Evolutionary conservation across 2,329 filamentous ascomycete genomes (phyloP).

Genomic region (Blastomyces parvus): DNA sequence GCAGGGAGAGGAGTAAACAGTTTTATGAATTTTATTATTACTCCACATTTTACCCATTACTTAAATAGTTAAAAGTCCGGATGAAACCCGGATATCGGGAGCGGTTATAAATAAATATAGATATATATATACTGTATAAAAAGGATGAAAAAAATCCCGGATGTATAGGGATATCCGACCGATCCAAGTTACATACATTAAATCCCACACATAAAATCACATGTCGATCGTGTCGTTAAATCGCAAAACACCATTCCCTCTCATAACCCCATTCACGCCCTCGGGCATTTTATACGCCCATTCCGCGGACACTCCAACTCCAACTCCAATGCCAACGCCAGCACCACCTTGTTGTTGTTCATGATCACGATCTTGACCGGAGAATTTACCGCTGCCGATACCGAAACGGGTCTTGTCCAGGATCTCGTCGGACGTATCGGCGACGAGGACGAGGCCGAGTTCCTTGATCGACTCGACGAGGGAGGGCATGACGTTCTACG

Average conservation of each 20-base stretch:
- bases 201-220: slow-evolving; percentile 23
- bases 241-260: slow-evolving; percentile 73
- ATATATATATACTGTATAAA: not conserved
- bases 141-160: slow-evolving; percentile 1
- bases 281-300: slow-evolving; percentile 53
- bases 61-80: not conserved
- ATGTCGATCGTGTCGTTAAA: slow-evolving; percentile 89
- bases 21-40: not conserved
- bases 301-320: slow-evolving; percentile 25
- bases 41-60: no score
- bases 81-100: not conserved
- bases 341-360: not conserved
- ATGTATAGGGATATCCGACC: slow-evolving; percentile 1
- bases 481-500: slow-evolving; percentile 84
- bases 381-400: slow-evolving; percentile 10
- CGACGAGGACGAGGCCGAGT: slow-evolving; percentile 81
- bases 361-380: not conserved
- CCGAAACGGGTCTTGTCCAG: slow-evolving; percentile 21
- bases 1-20: not conserved
- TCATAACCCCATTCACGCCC: slow-evolving; percentile 79
- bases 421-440: slow-evolving; percentile 63
- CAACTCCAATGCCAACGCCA: not conserved
- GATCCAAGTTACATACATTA: not conserved
- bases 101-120: not conserved
- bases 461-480: slow-evolving; percentile 90